These are phyloP conservation scores for Nidularia pulvinata DNA, from an alignment of 768 basidiomycete species.

Conservation along the genomic window DNA sequence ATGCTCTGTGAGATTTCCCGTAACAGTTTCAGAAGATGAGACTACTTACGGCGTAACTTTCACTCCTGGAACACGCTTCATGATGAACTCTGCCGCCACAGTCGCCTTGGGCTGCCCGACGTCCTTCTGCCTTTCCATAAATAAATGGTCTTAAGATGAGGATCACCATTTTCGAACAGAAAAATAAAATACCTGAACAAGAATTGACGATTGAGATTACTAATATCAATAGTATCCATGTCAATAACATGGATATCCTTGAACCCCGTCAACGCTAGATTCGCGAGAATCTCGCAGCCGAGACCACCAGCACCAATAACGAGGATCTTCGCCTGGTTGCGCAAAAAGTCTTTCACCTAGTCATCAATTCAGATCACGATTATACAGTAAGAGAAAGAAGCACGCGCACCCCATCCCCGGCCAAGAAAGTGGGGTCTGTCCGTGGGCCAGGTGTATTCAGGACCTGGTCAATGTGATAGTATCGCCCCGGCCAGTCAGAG, in stretches of 20 bases:
- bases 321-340: conserved; percentile 86
- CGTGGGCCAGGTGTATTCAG: conserved; percentile 87
- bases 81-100: conserved; percentile 94
- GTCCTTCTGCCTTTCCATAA: conserved; percentile 67
- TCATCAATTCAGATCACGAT: not conserved
- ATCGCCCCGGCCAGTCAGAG: conserved; percentile 56
- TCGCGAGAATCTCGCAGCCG: conserved; percentile 97
- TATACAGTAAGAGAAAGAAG: not conserved
- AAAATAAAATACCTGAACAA: conserved; percentile 75
- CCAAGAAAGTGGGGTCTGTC: conserved; percentile 80
- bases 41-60: conserved; percentile 89
- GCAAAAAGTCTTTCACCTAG: conserved; percentile 87
- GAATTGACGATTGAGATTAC: conserved; percentile 98
- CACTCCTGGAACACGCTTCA: conserved; percentile 96
- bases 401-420: conserved; percentile 71
- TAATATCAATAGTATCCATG: conserved; percentile 99
- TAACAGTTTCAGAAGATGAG: too few relatives aligned
- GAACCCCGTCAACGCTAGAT: conserved; percentile 95
- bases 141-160: not conserved
- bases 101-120: conserved; percentile 94
- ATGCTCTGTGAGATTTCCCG: too few relatives aligned
- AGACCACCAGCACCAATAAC: conserved; percentile 98
- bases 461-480: conserved; percentile 84
- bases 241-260: conserved; percentile 99
- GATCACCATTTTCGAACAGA: not conserved